A percentile compares a stretch with the other conserved stretches of the same genome.
Evolutionary conservation across 208 protist genomes (phyloP).

Genomic region (Trichomonas gallinae): DNA sequence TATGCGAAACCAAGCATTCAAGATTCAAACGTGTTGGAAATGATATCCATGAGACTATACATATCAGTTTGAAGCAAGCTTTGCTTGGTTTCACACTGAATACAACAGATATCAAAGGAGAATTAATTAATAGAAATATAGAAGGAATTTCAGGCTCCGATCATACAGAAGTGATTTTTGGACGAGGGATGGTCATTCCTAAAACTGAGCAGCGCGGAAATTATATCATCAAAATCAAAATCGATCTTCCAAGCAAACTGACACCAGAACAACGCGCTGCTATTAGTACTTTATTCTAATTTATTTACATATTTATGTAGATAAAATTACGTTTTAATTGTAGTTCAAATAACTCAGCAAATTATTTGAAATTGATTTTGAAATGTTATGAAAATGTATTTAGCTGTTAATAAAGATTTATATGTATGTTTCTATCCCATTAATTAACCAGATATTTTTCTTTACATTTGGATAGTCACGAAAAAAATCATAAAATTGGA

Average conservation of each 20-base stretch:
- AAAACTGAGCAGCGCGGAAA: neutral
- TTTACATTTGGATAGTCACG: no score
- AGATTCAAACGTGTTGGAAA: neutral
- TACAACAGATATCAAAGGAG: neutral
- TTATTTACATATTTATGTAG: neutral
- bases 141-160: neutral
- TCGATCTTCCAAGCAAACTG: neutral
- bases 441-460: no score
- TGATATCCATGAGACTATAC: neutral
- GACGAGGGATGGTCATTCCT: neutral
- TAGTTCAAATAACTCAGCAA: no score
- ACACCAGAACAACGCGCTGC: neutral
- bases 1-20: neutral
- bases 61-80: neutral
- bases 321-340: no score
- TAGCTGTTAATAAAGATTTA: no score
- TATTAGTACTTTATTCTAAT: neutral
- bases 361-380: no score
- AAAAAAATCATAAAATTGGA: no score
- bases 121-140: neutral
- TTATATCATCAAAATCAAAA: neutral
- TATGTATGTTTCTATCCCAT: no score
- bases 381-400: no score
- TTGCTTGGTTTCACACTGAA: neutral
- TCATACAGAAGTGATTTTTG: neutral